Evolutionary conservation across 345 rosid genomes (phyloP).

Genomic region (Lepidium aucheri): DNA sequence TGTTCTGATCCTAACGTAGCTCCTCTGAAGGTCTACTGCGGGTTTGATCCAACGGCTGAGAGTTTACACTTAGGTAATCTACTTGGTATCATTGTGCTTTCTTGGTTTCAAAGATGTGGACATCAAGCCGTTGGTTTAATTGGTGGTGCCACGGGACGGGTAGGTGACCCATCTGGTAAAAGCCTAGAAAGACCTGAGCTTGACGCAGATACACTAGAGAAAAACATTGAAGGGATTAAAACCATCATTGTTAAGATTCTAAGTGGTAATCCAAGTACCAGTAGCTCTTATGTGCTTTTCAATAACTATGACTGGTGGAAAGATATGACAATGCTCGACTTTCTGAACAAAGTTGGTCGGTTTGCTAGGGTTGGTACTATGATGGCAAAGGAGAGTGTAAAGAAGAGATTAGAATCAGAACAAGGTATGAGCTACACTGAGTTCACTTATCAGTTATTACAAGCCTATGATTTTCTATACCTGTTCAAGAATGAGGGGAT

Average conservation of each 20-base stretch:
- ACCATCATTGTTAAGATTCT: conserved; percentile 42
- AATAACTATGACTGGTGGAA: conserved; percentile 99
- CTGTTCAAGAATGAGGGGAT: conserved; percentile 65
- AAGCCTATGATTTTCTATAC: conserved; percentile 76
- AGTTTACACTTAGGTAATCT: conserved; percentile 91
- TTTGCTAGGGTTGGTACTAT: conserved; percentile 82
- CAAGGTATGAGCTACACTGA: conserved; percentile 96
- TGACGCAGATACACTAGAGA: conserved; percentile 45
- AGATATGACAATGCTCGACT: conserved; percentile 67
- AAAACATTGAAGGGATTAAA: conserved; percentile 49
- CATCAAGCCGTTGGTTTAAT: conserved; percentile 77
- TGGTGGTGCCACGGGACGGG: conserved; percentile 90
- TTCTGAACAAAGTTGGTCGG: conserved; percentile 68
- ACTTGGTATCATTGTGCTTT: conserved; percentile 80
- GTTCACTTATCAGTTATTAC: conserved; percentile 83
- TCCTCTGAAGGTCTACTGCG: conserved; percentile 71
- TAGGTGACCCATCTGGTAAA: conserved; percentile 97
- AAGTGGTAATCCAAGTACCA: background rate
- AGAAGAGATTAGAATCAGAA: conserved; percentile 85
- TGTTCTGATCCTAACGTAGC: conserved; percentile 33
- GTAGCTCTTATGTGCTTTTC: conserved; percentile 36
- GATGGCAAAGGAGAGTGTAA: conserved; percentile 90
- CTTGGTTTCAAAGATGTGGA: conserved; percentile 92
- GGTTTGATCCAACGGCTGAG: conserved; percentile 96
- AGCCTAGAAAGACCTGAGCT: conserved; percentile 88